Conservation (phyloP, 2,329 filamentous ascomycete species). For the Aspergillus costaricaensis region DNA sequence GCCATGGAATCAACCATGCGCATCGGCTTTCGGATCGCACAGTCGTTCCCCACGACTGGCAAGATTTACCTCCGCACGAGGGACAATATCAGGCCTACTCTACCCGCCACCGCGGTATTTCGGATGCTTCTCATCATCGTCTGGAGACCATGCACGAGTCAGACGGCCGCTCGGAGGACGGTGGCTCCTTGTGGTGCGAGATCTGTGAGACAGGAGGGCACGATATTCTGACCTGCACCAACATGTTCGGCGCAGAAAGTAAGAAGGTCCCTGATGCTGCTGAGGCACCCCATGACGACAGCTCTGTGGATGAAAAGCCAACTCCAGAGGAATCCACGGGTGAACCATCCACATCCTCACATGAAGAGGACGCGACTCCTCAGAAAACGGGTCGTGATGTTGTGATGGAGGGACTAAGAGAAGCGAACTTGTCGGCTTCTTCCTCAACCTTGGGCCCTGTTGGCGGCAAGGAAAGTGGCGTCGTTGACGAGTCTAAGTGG, state of each 20-base stretch:
- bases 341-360: constrained; percentile 17
- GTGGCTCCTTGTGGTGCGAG: constrained; percentile 82
- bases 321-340: constrained; percentile 20
- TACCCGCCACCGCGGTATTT: constrained; percentile 28
- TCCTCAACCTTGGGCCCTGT: constrained; percentile 56
- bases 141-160: constrained; percentile 45
- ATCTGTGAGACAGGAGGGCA: constrained; percentile 91
- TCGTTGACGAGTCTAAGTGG: constrained; percentile 87
- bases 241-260: constrained; percentile 67
- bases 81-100: constrained; percentile 28
- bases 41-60: constrained; percentile 46
- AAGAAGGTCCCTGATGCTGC: constrained; percentile 18
- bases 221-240: constrained; percentile 90
- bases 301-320: constrained; percentile 18
- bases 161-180: constrained; percentile 66
- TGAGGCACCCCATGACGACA: constrained; percentile 17
- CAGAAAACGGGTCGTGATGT: constrained; percentile 45
- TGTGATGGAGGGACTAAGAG: constrained; percentile 46
- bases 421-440: constrained; percentile 45
- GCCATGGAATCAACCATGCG: constrained; percentile 33
- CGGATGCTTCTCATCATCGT: constrained; percentile 33
- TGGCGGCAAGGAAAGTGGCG: constrained; percentile 74
- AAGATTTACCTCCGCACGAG: constrained; percentile 33
- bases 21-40: constrained; percentile 47
- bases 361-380: constrained; percentile 24